phyloP scores from a whole-genome alignment of 495 filamentous ascomycete genomes.

The Aspergillus conjunctus region DNA sequence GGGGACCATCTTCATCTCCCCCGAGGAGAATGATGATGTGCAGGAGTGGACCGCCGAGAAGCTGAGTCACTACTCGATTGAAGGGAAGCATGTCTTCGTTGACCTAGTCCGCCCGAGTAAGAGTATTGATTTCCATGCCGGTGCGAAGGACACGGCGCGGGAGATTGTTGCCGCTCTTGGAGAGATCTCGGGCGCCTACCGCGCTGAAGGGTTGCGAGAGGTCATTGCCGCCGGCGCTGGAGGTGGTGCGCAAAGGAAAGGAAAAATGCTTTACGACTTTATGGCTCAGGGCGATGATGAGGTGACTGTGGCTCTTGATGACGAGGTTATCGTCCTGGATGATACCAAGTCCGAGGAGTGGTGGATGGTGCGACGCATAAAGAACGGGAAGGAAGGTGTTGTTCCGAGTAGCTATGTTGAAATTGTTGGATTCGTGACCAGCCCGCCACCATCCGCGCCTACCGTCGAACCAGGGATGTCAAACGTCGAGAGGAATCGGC shows the following conservation, averaged over 20 bases:
- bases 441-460: slow-evolving; percentile 44
- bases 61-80: slow-evolving; percentile 91
- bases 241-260: slow-evolving; percentile 70
- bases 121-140: slow-evolving; percentile 94
- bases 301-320: slow-evolving; percentile 85
- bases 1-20: slow-evolving; percentile 86
- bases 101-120: slow-evolving; percentile 89
- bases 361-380: slow-evolving; percentile 92
- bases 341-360: slow-evolving; percentile 93
- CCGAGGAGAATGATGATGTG: slow-evolving; percentile 83
- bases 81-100: slow-evolving; percentile 97
- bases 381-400: slow-evolving; percentile 93
- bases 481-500: slow-evolving; percentile 77
- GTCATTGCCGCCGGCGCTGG: slow-evolving; percentile 78
- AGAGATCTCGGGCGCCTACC: slow-evolving; percentile 82
- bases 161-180: slow-evolving; percentile 88
- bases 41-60: slow-evolving; percentile 94
- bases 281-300: slow-evolving; percentile 96
- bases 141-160: slow-evolving; percentile 92
- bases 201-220: slow-evolving; percentile 82
- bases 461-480: slow-evolving; percentile 65
- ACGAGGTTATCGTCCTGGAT: slow-evolving; percentile 90
- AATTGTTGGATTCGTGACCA: slow-evolving; percentile 62
- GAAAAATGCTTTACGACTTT: slow-evolving; percentile 90
- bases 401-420: slow-evolving; percentile 98